Evolutionary conservation across 257 asterid species (phyloP).

Genomic region (Solanum sitiens): DNA sequence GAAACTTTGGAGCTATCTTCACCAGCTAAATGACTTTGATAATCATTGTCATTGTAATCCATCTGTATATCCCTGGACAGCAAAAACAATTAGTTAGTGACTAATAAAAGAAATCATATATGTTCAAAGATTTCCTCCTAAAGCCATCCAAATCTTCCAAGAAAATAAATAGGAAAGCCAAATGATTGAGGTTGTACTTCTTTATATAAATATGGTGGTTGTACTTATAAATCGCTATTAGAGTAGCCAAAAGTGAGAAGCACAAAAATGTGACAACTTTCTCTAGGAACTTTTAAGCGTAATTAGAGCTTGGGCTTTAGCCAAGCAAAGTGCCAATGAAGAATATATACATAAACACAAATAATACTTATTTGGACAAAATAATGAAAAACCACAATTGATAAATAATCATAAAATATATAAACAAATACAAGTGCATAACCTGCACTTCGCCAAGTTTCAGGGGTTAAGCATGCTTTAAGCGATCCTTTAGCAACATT

Average conservation of each 20-base stretch:
- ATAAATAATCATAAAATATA: neutral
- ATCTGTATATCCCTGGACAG: conserved; percentile 58
- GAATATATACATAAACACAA: no score
- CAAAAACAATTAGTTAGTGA: conserved; percentile 3
- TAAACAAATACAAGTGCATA: neutral
- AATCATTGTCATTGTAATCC: conserved; percentile 93
- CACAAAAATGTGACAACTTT: neutral
- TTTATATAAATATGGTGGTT: neutral
- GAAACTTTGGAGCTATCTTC: conserved; percentile 85
- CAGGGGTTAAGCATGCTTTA: neutral
- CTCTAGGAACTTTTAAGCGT: neutral
- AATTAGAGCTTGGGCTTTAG: neutral
- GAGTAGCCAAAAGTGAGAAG: neutral
- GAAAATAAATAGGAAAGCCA: neutral
- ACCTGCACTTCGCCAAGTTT: neutral
- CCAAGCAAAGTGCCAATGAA: no score
- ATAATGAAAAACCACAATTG: neutral
- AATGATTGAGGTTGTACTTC: neutral
- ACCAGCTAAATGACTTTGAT: conserved; percentile 76
- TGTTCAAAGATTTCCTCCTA: neutral
- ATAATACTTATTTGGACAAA: neutral
- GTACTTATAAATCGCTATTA: neutral
- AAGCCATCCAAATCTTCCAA: neutral
- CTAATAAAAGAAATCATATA: neutral
- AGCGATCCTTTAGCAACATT: neutral